These are phyloP conservation scores for Capillidium rhysosporum DNA, from an alignment of 371 early-diverging fungal species.

Conservation along the genomic window DNA sequence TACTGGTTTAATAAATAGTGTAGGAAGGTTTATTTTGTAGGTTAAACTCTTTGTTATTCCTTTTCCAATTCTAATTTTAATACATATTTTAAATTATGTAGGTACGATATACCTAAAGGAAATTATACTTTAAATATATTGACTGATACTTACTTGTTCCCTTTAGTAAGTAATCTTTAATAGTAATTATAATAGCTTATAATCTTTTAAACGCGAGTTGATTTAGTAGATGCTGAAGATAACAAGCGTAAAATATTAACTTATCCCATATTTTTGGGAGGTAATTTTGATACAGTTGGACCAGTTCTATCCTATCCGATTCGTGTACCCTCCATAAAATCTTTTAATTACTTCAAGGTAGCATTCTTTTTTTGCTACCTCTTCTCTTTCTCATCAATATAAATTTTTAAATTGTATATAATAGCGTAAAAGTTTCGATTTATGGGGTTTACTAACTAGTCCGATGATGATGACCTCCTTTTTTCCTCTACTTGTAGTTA, in stretches of 20 bases:
- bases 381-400: not conserved
- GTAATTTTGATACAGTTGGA: not conserved
- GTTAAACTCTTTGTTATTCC: not conserved
- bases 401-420: not conserved
- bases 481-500: not conserved
- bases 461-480: not conserved
- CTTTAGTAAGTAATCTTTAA: not conserved
- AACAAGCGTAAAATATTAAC: not conserved
- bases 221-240: not conserved
- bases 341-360: not conserved
- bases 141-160: not conserved
- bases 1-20: not conserved
- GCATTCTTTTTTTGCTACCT: no score
- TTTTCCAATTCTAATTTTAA: no score
- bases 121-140: not conserved
- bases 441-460: not conserved
- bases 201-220: not conserved
- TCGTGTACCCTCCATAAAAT: not conserved
- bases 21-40: not conserved
- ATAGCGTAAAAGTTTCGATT: not conserved
- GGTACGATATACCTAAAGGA: not conserved
- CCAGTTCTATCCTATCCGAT: not conserved
- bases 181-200: not conserved
- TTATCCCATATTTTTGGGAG: not conserved
- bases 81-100: not conserved